phyloP scores from a whole-genome alignment of 83 land plant genomes.

The Isoetes engelmannii region DNA sequence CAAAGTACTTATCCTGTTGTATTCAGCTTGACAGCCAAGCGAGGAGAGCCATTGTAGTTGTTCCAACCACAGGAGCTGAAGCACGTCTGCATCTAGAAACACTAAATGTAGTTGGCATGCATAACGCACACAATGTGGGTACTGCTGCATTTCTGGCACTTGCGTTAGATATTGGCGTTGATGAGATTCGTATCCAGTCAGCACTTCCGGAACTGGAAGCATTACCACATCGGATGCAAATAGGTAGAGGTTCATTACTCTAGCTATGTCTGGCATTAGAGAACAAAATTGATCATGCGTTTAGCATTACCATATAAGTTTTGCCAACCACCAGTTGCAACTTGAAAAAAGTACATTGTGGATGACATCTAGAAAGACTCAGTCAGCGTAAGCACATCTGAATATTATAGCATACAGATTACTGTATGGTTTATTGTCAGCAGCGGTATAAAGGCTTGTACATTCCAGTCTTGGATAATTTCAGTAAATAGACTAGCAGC shows the following conservation, averaged over 20 bases:
- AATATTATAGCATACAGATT: too few relatives aligned
- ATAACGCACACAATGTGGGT: slow-evolving; percentile 64
- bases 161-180: slow-evolving; percentile 50
- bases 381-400: too few relatives aligned
- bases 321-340: too few relatives aligned
- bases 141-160: slow-evolving; percentile 55
- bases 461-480: too few relatives aligned
- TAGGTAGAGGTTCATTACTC: slow-evolving; percentile 27
- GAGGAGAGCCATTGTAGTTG: slow-evolving; percentile 32
- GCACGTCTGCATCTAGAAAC: slow-evolving; percentile 38
- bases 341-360: too few relatives aligned
- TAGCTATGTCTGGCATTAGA: neutral
- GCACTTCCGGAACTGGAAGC: slow-evolving; percentile 31
- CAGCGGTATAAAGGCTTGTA: too few relatives aligned
- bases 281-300: too few relatives aligned
- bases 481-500: too few relatives aligned
- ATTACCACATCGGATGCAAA: slow-evolving; percentile 67
- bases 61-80: slow-evolving; percentile 42
- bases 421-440: too few relatives aligned
- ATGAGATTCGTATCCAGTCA: slow-evolving; percentile 30
- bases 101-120: slow-evolving; percentile 43
- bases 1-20: neutral
- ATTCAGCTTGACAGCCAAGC: slow-evolving; percentile 42
- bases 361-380: too few relatives aligned
- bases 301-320: too few relatives aligned